Evolutionary conservation across 371 early-diverging fungal species (phyloP), one percentile per base, ranked within the genome.

Genomic region (Apophysomyces ossiformis): DNA sequence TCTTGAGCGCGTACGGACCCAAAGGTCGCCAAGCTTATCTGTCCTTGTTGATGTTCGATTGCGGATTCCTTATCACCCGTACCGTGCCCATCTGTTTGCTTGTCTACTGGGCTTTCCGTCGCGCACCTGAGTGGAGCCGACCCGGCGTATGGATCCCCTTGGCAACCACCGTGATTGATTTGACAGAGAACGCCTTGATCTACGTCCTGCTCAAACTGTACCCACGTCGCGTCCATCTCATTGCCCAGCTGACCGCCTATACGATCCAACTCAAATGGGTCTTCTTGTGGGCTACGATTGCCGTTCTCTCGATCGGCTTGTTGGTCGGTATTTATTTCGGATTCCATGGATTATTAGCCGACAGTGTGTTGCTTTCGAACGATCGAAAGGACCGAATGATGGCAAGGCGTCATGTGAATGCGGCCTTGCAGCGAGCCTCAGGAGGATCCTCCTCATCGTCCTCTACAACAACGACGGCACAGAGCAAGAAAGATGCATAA

Each of bases 1-100:
- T 69, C 37, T 16, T 82, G 4, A 70, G 65, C 7, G 70, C 73
- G 16, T 82, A 82, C 63, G 79, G 79, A 1, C 44, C 67, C 13
- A 79, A 78, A 61, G 78, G 79, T 13, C 67, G 82, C n/a, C 71
- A 72, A 43, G 82, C 82, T 1, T 82, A 82, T 59, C 64, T 69
- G 57, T 68, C 70, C 0, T 64, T 79, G 61, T 36, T 76, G 15
- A 63, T 74, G 37, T 79, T 72, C 44, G 82, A 82, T 63, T 63
- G 67, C 12, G 67, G 71, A 2, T 82, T 82, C 64, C 66, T 79
- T 0, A 15, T 77, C 32, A 60, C 68, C 15, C 78, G 82, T 44
- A 73, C 79, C 12, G 50, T 77, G 0, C 79, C 79, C 8, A 41
- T 82, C 5, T 69, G 70, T 39, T 60, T 79, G 8, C 58, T 82